Evolutionary conservation across 371 early-diverging fungal species (phyloP).

Genomic region (Actinomucor elegans): DNA sequence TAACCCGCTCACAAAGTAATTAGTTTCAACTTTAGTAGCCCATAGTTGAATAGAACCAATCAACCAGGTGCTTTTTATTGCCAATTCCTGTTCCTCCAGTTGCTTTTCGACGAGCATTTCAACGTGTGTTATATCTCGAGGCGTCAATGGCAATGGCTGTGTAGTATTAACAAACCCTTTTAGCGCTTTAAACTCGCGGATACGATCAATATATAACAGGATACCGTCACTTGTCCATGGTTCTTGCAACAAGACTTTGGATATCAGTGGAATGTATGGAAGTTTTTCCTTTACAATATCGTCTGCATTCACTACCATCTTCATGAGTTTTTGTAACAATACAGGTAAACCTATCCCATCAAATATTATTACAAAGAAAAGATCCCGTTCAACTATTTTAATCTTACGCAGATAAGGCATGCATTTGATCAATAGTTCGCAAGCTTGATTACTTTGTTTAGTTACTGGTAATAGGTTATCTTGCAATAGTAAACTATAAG

Average conservation of each 20-base stretch:
- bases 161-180: not conserved
- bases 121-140: no score
- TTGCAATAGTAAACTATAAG: not conserved
- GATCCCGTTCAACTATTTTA: not conserved
- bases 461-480: not conserved
- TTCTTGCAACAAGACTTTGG: slow-evolving; percentile 10
- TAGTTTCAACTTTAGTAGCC: not conserved
- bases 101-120: no score
- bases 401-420: slow-evolving; percentile 10
- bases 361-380: not conserved
- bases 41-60: not conserved
- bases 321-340: slow-evolving; percentile 7
- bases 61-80: not conserved
- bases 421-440: slow-evolving; percentile 14
- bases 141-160: no score
- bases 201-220: slow-evolving; percentile 1
- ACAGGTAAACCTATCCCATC: not conserved
- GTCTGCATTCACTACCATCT: not conserved
- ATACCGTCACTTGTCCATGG: slow-evolving; percentile 5
- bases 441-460: slow-evolving; percentile 6
- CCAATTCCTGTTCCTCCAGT: no score
- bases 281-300: slow-evolving; percentile 5
- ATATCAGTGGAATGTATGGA: slow-evolving; percentile 11
- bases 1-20: not conserved
- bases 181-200: not conserved